Evolutionary conservation across 495 filamentous ascomycete genomes (phyloP), one percentile per base, ranked within the genome.

Genomic region (Hypoxylon lenormandii): DNA sequence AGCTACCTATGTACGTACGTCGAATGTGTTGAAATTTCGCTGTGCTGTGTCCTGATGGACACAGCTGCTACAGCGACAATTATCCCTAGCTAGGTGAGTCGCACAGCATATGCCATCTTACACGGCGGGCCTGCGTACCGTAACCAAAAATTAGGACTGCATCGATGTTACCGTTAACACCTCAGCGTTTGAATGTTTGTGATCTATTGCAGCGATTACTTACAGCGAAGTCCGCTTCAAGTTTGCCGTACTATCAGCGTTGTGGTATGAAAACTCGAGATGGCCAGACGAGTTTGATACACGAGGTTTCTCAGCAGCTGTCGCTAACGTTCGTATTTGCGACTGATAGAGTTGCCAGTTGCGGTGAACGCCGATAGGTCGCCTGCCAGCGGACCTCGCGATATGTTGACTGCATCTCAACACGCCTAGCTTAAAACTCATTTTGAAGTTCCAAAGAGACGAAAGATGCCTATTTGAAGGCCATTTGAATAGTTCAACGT

Each of bases 41-140:
- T 97, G 93, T 74, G 78, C 87, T 12, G 93, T 97, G 53, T 90
- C 87, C 60, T 86, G 87, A 73, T 96, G 88, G 8, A 92, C 82
- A 75, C 93, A 97, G 49, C 80, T 74, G 0, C 74, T 60, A 72
- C 93, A 97, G 50, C 88, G 91, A 72, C 93, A 97, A 72, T 93
- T 91, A 56, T 97, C 93, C 69, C 93, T 61, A 28, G 18, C 26
- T 59, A 64, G 11, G 30, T 70, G 52, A 64, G 68, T 36, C 23
- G 42, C 23, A 51, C 48, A 43, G 19, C 13, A 43, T 37, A 11
- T 19, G 13, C 28, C 30, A 48, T 22, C 3, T 45, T n/a, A n/a
- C 23, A 43, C 18, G 33, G 48, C 56, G 30, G 22, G 18, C 18
- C 13, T 12, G 59, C 78, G 69, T 58, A 80, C 80, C 80, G 74